Conservation (phyloP, 192 early-diverging fungal species). For the Nowakowskiella sp. region DNA sequence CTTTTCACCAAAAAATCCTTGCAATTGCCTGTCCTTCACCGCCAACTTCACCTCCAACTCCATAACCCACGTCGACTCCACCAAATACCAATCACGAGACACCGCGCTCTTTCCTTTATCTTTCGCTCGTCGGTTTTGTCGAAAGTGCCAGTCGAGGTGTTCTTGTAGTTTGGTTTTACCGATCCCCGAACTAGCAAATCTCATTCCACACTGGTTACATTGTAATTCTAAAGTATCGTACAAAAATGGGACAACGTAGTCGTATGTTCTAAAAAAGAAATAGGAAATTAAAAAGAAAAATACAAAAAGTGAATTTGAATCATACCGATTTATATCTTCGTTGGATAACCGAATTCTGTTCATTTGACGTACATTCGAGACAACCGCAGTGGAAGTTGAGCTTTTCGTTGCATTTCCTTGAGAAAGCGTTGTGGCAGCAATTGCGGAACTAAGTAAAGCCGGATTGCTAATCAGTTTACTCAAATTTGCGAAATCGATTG, state of each 20-base stretch:
- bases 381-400: too few species aligned
- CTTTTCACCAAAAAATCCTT: constrained; percentile 27
- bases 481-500: too few species aligned
- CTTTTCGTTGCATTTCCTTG: too few species aligned
- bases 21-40: not conserved
- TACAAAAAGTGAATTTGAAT: too few species aligned
- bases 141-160: constrained; percentile 95
- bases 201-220: constrained; percentile 90
- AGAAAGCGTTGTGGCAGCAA: too few species aligned
- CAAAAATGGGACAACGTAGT: constrained; percentile 54
- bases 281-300: too few species aligned
- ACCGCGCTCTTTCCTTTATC: constrained; percentile 76
- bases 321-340: not conserved
- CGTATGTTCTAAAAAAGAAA: constrained; percentile 38
- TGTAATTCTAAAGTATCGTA: constrained; percentile 70
- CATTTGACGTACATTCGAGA: not conserved
- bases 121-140: constrained; percentile 81
- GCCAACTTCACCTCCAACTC: constrained; percentile 29
- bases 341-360: not conserved
- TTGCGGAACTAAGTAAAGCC: too few species aligned
- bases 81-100: constrained; percentile 81
- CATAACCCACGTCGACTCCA: constrained; percentile 45
- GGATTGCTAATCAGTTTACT: too few species aligned
- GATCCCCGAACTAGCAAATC: constrained; percentile 52
- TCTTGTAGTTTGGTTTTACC: constrained; percentile 67